Evolutionary conservation across 1,284 basidiomycete species (phyloP).

Genomic region (Cutaneotrichosporon sp.): DNA sequence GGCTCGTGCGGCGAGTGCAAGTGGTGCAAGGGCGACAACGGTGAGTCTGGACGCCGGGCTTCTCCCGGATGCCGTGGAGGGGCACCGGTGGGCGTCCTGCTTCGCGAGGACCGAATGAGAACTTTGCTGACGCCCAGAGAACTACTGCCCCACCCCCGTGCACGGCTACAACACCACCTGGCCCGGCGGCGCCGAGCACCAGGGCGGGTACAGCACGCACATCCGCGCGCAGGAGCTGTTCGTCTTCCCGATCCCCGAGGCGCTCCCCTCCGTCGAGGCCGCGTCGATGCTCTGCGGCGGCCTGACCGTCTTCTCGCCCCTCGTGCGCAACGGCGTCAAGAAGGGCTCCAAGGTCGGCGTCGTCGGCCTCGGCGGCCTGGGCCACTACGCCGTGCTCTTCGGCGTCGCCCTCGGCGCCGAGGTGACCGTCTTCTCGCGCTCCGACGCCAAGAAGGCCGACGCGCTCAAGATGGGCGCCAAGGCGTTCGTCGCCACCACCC

Average conservation of each 20-base stretch:
- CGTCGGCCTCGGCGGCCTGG: slow-evolving; percentile 66
- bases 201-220: slow-evolving; percentile 65
- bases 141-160: slow-evolving; percentile 54
- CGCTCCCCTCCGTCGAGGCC: slow-evolving; percentile 60
- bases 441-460: slow-evolving; percentile 64
- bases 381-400: slow-evolving; percentile 63
- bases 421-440: slow-evolving; percentile 68
- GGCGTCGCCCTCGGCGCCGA: slow-evolving; percentile 64
- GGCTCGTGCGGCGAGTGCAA: slow-evolving; percentile 51
- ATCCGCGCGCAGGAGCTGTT: slow-evolving; percentile 68
- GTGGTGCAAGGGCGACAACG: slow-evolving; percentile 51
- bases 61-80: too few species aligned
- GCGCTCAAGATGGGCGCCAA: slow-evolving; percentile 64
- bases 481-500: slow-evolving; percentile 58
- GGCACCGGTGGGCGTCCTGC: too few species aligned
- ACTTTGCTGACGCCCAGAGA: slow-evolving; percentile 35
- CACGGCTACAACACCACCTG: slow-evolving; percentile 54
- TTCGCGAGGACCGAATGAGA: too few species aligned
- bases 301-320: slow-evolving; percentile 66
- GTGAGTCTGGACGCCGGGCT: slow-evolving; percentile 32
- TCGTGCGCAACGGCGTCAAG: slow-evolving; percentile 63
- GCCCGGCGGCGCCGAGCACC: slow-evolving; percentile 60
- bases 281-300: slow-evolving; percentile 64
- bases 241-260: slow-evolving; percentile 69
- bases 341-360: slow-evolving; percentile 69